phyloP scores from a whole-genome alignment of 768 basidiomycete species.

The Neoboletus subvelutipes region DNA sequence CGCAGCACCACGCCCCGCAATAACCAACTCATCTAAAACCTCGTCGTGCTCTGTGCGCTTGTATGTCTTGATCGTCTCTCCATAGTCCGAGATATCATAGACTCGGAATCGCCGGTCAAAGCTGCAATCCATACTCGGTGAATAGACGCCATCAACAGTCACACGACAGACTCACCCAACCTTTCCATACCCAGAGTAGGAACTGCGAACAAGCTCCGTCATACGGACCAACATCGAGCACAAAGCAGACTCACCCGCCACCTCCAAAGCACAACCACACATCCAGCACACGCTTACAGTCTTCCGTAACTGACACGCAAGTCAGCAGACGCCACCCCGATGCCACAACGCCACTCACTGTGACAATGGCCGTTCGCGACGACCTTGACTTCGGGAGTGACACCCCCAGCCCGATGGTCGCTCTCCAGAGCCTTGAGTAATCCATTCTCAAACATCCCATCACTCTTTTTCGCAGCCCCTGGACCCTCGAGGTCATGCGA shows the following conservation, averaged over 20 bases:
- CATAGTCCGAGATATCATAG: conserved; percentile 84
- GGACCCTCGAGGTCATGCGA: conserved; percentile 52
- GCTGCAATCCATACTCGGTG: conserved; percentile 33
- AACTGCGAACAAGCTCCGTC: conserved; percentile 39
- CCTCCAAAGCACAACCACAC: conserved; percentile 93
- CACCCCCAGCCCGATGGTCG: conserved; percentile 50
- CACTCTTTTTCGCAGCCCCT: conserved; percentile 68
- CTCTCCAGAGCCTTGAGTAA: conserved; percentile 72
- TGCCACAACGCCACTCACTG: conserved; percentile 41
- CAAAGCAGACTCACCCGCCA: conserved; percentile 57
- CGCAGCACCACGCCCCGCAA: conserved; percentile 52
- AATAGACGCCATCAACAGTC: background rate
- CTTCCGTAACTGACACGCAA: conserved; percentile 66
- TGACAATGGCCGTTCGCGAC: conserved; percentile 92
- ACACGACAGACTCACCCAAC: conserved; percentile 51
- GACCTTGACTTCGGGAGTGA: conserved; percentile 75
- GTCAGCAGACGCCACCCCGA: conserved; percentile 11
- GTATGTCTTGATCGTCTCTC: conserved; percentile 88
- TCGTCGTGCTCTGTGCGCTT: conserved; percentile 77
- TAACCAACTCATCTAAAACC: conserved; percentile 60
- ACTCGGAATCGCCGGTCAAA: conserved; percentile 92
- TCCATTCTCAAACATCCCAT: conserved; percentile 83
- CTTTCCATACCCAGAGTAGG: conserved; percentile 81
- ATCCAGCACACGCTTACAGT: conserved; percentile 80
- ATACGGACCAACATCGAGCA: background rate